Percentiles rank a stretch among this genome's conserved stretches.
Evolutionary conservation across 208 protist species (phyloP).

Genomic region (Trypanosoma mega): DNA sequence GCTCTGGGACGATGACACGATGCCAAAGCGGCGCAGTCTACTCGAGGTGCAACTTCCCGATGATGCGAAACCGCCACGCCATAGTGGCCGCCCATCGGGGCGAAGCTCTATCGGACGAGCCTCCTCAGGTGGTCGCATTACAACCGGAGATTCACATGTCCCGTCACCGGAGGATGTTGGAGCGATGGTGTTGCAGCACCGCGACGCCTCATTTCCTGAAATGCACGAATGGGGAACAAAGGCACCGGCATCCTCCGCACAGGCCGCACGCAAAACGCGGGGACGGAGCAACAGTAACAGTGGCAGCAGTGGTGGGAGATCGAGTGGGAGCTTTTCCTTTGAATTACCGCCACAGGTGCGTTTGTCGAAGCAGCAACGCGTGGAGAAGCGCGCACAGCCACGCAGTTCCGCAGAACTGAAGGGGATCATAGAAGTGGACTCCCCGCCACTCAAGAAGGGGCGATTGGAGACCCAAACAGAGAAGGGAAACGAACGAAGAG

Average conservation of each 20-base stretch:
- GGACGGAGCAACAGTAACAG: not conserved
- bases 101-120: constrained; percentile 48
- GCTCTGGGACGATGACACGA: constrained; percentile 72
- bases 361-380: constrained; percentile 31
- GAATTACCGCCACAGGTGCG: constrained; percentile 63
- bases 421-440: constrained; percentile 21
- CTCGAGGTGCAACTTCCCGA: constrained; percentile 70
- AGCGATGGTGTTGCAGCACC: constrained; percentile 55
- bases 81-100: constrained; percentile 24
- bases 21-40: constrained; percentile 48
- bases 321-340: constrained; percentile 43
- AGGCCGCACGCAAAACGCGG: not conserved
- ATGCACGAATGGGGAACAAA: constrained; percentile 28
- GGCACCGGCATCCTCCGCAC: constrained; percentile 2
- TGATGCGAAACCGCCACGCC: constrained; percentile 9
- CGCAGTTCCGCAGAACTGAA: constrained; percentile 48
- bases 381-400: constrained; percentile 31
- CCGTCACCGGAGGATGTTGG: constrained; percentile 55
- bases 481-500: no score
- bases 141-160: constrained; percentile 51
- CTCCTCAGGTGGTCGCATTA: constrained; percentile 75
- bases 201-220: constrained; percentile 60
- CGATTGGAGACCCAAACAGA: not conserved
- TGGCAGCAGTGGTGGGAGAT: constrained; percentile 19
- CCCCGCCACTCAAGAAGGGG: constrained; percentile 18